A percentile compares a stretch with the other conserved stretches of the same genome.
Conservation (phyloP, 208 protist genomes). For the Leishmania lainsoni region DNA sequence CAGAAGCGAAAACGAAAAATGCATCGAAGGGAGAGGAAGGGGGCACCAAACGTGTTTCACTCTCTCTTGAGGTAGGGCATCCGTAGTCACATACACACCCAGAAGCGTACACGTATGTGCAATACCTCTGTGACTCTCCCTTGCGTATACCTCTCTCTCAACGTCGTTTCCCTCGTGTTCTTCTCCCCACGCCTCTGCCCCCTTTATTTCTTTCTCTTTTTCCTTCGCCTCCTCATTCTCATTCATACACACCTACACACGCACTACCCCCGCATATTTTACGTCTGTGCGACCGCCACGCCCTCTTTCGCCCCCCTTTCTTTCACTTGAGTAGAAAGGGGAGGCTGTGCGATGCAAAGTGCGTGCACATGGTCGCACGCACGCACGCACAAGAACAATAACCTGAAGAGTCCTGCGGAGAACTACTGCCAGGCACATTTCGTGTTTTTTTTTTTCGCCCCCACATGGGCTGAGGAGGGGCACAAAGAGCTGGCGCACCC, state of each 20-base stretch:
- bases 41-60: neutral
- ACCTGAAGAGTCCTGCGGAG: neutral
- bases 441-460: neutral
- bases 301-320: neutral
- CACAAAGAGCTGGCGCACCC: neutral
- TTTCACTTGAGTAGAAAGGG: neutral
- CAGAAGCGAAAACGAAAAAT: neutral
- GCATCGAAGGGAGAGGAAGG: neutral
- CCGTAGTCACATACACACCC: too few species aligned
- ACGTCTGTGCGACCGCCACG: neutral
- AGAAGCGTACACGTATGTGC: neutral
- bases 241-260: neutral
- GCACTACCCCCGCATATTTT: neutral
- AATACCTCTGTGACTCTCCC: neutral
- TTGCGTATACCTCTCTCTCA: neutral
- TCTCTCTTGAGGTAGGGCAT: neutral
- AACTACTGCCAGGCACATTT: neutral
- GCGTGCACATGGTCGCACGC: neutral
- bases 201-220: neutral
- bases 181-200: neutral
- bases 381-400: neutral
- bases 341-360: neutral
- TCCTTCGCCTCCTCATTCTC: neutral
- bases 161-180: neutral
- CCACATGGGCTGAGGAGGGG: neutral